These are phyloP conservation scores for Fusarium sp. DNA, from an alignment of 2,329 filamentous ascomycete species.

Conservation along the genomic window DNA sequence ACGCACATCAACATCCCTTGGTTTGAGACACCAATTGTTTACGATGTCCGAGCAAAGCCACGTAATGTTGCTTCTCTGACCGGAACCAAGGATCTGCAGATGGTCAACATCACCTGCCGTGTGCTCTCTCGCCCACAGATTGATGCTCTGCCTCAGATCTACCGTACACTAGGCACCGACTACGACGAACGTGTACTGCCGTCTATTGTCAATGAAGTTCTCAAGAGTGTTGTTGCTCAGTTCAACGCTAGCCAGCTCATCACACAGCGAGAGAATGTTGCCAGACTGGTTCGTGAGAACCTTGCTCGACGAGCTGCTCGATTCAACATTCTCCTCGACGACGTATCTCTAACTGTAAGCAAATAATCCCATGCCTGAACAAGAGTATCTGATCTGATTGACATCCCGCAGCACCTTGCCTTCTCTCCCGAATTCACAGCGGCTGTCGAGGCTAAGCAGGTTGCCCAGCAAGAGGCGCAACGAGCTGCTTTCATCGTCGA, in stretches of 20 bases:
- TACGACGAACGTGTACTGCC: conserved; percentile 97
- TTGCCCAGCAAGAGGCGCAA: conserved; percentile 91
- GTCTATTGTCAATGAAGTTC: conserved; percentile 97
- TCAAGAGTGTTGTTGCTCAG: conserved; percentile 98
- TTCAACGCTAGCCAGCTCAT: conserved; percentile 99
- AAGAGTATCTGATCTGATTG: not conserved
- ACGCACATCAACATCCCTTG: conserved; percentile 95
- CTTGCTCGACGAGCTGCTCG: conserved; percentile 87
- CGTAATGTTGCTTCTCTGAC: conserved; percentile 96
- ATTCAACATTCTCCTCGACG: conserved; percentile 97
- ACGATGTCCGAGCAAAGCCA: conserved; percentile 97
- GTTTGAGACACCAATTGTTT: conserved; percentile 96
- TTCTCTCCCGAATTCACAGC: conserved; percentile 80
- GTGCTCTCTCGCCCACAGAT: conserved; percentile 92
- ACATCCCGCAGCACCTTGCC: conserved; percentile 66
- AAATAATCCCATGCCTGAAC: not conserved
- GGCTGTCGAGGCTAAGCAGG: conserved; percentile 77
- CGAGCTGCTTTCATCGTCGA: conserved; percentile 97
- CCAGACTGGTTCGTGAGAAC: conserved; percentile 90
- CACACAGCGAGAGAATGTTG: conserved; percentile 98
- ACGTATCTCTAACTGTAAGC: conserved; percentile 92
- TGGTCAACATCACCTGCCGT: conserved; percentile 99
- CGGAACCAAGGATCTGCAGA: conserved; percentile 98
- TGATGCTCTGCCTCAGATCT: conserved; percentile 92
- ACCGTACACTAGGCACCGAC: conserved; percentile 92